Evolutionary conservation across 768 basidiomycete species (phyloP).

Genomic region (Melanogaster broomeanus): DNA sequence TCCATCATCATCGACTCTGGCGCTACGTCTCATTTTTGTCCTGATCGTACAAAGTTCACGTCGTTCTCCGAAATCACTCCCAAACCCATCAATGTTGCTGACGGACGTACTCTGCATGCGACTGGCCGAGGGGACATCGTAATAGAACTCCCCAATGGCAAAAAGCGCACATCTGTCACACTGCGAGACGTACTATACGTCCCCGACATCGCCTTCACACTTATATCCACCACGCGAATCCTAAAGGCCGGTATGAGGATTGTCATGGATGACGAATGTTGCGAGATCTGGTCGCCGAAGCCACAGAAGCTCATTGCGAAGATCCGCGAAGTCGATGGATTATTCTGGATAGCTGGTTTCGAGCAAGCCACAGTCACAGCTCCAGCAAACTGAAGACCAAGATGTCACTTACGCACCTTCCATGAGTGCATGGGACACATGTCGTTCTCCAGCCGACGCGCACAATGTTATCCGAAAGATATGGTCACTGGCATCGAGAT

Average conservation of each 20-base stretch:
- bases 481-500: slow-evolving; percentile 1
- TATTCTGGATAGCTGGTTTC: neutral
- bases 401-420: neutral
- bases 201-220: slow-evolving; percentile 2
- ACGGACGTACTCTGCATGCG: slow-evolving; percentile 31
- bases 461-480: neutral
- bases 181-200: neutral
- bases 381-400: neutral
- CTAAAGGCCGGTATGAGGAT: neutral
- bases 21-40: neutral
- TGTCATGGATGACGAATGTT: neutral
- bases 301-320: neutral
- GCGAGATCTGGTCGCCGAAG: neutral
- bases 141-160: slow-evolving; percentile 27
- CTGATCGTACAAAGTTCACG: neutral
- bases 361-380: neutral
- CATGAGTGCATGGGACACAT: slow-evolving; percentile 6
- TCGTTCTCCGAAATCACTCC: neutral
- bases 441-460: neutral
- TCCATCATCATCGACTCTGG: no score
- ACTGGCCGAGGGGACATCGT: slow-evolving; percentile 33
- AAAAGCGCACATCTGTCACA: neutral
- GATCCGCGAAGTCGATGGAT: neutral
- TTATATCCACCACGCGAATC: neutral
- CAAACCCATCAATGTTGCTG: slow-evolving; percentile 13